These are phyloP conservation scores for Chenopodium berlandieri DNA, from an alignment of 148 eudicot species.

Conservation along the genomic window DNA sequence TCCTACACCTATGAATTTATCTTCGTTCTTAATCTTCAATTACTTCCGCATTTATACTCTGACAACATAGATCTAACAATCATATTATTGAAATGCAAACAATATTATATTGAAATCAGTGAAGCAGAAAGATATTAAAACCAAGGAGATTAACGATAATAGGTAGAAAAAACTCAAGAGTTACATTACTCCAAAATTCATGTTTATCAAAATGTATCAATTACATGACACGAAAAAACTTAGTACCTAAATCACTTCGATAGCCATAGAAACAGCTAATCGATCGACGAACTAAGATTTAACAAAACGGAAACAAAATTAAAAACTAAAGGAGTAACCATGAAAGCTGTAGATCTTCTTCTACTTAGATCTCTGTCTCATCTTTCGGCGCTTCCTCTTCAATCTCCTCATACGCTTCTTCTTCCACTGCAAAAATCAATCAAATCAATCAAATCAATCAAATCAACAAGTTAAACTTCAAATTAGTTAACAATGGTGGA, in stretches of 20 bases:
- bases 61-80: neutral
- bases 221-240: slow-evolving; percentile 7
- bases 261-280: neutral
- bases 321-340: slow-evolving; percentile 1
- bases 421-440: slow-evolving; percentile 45
- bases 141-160: neutral
- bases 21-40: too few species aligned
- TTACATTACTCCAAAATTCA: slow-evolving; percentile 11
- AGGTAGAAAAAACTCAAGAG: neutral
- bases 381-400: slow-evolving; percentile 70
- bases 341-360: neutral
- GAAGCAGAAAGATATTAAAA: neutral
- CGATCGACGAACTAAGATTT: neutral
- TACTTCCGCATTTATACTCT: too few species aligned
- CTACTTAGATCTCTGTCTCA: slow-evolving; percentile 65
- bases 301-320: neutral
- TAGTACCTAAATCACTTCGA: neutral
- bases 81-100: too few species aligned
- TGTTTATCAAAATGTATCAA: slow-evolving; percentile 18
- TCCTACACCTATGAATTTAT: too few species aligned
- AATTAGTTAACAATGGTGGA: neutral
- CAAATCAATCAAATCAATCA: neutral
- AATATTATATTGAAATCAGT: too few species aligned
- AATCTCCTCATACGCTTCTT: slow-evolving; percentile 71
- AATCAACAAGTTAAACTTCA: neutral